Percentiles rank a stretch among this genome's conserved stretches.
phyloP scores from a whole-genome alignment of 2,329 filamentous ascomycete genomes.

The Geosmithia flava region DNA sequence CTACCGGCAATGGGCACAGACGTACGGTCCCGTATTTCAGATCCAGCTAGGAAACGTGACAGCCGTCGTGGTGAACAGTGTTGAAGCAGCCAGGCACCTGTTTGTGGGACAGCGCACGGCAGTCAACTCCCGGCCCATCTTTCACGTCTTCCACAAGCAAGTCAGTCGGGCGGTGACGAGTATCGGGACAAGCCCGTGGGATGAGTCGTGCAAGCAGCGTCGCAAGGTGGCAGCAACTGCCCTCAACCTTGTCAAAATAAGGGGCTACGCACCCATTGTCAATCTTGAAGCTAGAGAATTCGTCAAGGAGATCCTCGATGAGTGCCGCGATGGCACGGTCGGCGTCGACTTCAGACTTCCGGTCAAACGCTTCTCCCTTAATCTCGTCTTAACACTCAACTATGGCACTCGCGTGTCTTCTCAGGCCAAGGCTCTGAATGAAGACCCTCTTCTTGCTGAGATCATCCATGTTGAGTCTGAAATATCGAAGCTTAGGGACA shows the following conservation, averaged over 20 bases:
- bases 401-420: constrained; percentile 40
- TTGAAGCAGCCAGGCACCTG: constrained; percentile 49
- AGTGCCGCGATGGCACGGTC: constrained; percentile 37
- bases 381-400: constrained; percentile 51
- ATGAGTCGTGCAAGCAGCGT: constrained; percentile 52
- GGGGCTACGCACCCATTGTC: constrained; percentile 56
- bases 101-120: constrained; percentile 57
- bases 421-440: constrained; percentile 50
- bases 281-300: constrained; percentile 47
- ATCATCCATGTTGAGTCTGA: constrained; percentile 10
- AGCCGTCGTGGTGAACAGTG: constrained; percentile 55
- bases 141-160: constrained; percentile 52
- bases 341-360: constrained; percentile 50
- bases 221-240: constrained; percentile 56
- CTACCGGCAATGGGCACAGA: constrained; percentile 14
- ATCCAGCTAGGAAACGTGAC: constrained; percentile 31
- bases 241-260: constrained; percentile 50
- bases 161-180: constrained; percentile 23
- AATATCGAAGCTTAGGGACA: constrained; percentile 8
- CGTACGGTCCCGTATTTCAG: constrained; percentile 18
- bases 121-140: constrained; percentile 50
- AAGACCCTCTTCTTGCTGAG: constrained; percentile 22
- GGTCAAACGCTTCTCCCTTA: constrained; percentile 51
- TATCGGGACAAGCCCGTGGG: constrained; percentile 58
- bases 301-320: constrained; percentile 46